phyloP scores from a whole-genome alignment of 257 asterid species.

The Scutellaria minor region DNA sequence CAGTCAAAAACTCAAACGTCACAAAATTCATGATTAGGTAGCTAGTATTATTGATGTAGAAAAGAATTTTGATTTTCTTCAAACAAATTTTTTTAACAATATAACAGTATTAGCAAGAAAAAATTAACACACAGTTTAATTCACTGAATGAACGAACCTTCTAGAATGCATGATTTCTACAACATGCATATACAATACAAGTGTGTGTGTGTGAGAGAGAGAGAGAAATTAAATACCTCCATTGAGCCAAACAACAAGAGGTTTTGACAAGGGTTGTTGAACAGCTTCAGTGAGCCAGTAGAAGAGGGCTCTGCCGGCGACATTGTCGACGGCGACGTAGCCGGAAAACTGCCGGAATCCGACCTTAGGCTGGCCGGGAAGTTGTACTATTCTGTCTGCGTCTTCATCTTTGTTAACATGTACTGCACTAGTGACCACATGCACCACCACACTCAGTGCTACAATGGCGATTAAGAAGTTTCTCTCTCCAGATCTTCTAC shows the following conservation, averaged over 20 bases:
- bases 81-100: background rate
- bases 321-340: constrained; percentile 72
- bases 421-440: background rate
- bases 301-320: constrained; percentile 85
- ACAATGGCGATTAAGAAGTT: constrained; percentile 1
- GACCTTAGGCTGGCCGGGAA: constrained; percentile 92
- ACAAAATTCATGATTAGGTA: background rate
- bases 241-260: constrained; percentile 92
- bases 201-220: constrained; percentile 15
- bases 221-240: constrained; percentile 59
- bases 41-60: too few species aligned
- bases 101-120: background rate
- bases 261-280: constrained; percentile 53
- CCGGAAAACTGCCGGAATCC: constrained; percentile 82
- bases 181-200: background rate
- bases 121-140: too few species aligned
- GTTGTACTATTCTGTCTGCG: constrained; percentile 65
- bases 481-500: constrained; percentile 1
- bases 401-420: constrained; percentile 40
- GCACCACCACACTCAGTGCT: constrained; percentile 32
- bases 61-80: background rate
- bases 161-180: constrained; percentile 24
- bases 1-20: constrained; percentile 33
- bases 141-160: background rate
- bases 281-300: constrained; percentile 89